Evolutionary conservation across 2,329 filamentous ascomycete genomes (phyloP), one percentile per base, ranked within the genome.

Genomic region (Pseudogymnoascus sp.): DNA sequence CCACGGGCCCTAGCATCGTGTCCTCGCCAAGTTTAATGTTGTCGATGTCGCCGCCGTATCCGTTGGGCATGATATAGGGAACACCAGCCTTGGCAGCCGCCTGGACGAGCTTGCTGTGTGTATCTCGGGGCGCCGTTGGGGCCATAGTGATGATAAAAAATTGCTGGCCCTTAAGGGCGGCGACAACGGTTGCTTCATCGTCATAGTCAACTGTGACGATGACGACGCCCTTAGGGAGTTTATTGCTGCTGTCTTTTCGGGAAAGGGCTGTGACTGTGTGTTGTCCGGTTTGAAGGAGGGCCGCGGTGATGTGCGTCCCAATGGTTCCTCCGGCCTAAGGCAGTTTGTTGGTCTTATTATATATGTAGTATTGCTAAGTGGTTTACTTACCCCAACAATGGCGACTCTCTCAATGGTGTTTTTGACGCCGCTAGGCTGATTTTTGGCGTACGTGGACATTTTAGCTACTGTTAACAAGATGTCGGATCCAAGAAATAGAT

Each of bases 1-100:
- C 64, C 3, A 64, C n/a, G 8, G 19, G 26, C 6, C 66, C 64
- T 3, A 66, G 35, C 6, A 69, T 31, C 6, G 50, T 26, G 62
- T 79, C 77, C 13, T 62, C 64, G 8, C 65, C 74, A 19, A 73
- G 59, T 5, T 24, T 26, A 10, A 47, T 60, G 42, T 65, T 65
- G 3, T 21, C 13, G 31, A 62, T 42, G 16, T 67, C 64, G n/a
- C 33, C 26, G 7, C 76, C 76, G 68, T 75, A 84, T 19, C 74
- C 73, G 66, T 85, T 86, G 1, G 83, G 84, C 69, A 86, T 75
- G 59, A 87, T 68, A 68, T 80, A 86, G 1, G 77, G 75, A 1
- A 87, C 76, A 1, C 79, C 79, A 0, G 84, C 83, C 35, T 79
- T 78, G 4, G 78, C 80, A 0, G 84, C 84, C 0, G 84, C 84